Conservation (phyloP, 2,329 filamentous ascomycete species). For the Nannizzia gypsea region DNA sequence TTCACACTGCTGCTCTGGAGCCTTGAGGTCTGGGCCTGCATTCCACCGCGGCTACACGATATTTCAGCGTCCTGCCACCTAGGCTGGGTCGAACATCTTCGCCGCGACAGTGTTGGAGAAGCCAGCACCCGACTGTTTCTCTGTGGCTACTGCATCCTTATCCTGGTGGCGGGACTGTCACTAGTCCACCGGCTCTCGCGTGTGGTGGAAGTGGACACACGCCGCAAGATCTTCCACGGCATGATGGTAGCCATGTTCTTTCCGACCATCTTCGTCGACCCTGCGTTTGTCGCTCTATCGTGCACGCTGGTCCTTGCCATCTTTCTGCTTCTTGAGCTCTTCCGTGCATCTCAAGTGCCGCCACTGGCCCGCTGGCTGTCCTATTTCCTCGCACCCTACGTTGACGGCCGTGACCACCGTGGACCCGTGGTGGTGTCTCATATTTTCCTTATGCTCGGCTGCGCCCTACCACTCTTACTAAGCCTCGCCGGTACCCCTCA, state of each 20-base stretch:
- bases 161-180: slow-evolving; percentile 59
- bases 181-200: slow-evolving; percentile 63
- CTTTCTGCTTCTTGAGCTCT: slow-evolving; percentile 78
- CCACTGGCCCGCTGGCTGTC: slow-evolving; percentile 79
- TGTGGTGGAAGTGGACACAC: slow-evolving; percentile 83
- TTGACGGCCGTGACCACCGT: slow-evolving; percentile 83
- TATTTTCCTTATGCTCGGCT: slow-evolving; percentile 89
- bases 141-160: slow-evolving; percentile 57
- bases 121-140: slow-evolving; percentile 74
- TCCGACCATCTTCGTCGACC: slow-evolving; percentile 75
- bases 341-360: slow-evolving; percentile 82
- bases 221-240: slow-evolving; percentile 93
- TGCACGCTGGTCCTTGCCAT: slow-evolving; percentile 67
- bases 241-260: slow-evolving; percentile 97
- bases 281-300: slow-evolving; percentile 67
- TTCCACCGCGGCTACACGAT: slow-evolving; percentile 42
- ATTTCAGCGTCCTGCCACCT: slow-evolving; percentile 34
- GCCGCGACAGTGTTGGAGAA: slow-evolving; percentile 53
- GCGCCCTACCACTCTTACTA: slow-evolving; percentile 88
- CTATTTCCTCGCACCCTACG: slow-evolving; percentile 79
- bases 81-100: slow-evolving; percentile 55
- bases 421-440: slow-evolving; percentile 93
- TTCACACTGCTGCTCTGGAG: slow-evolving; percentile 57
- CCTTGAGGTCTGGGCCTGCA: slow-evolving; percentile 61
- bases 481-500: slow-evolving; percentile 60